A percentile compares a stretch with the other conserved stretches of the same genome.
Conservation (phyloP, 768 basidiomycete species). For the Mycena polygramma region DNA sequence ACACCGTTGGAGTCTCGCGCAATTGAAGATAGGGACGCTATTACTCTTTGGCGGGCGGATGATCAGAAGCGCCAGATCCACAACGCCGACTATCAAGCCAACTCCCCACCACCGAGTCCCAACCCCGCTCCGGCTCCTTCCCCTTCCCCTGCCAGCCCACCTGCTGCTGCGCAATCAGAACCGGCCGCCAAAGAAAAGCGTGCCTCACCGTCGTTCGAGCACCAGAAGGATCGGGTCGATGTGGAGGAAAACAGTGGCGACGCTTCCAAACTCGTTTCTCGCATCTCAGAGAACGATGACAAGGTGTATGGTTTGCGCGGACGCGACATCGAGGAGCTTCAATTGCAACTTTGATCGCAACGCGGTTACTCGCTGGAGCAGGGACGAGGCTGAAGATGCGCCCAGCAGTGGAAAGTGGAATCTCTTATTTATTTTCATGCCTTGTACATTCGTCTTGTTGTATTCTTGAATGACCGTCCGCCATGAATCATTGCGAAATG, state of each 20-base stretch:
- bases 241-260: neutral
- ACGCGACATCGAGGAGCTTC: slow-evolving; percentile 28
- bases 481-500: too few relatives aligned
- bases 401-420: slow-evolving; percentile 4
- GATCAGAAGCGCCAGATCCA: slow-evolving; percentile 30
- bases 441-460: too few relatives aligned
- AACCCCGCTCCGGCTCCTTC: slow-evolving; percentile 9
- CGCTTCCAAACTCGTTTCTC: too few relatives aligned
- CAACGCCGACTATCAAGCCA: slow-evolving; percentile 37
- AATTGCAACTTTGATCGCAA: slow-evolving; percentile 28
- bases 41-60: too few relatives aligned
- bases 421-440: too few relatives aligned
- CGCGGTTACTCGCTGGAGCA: slow-evolving; percentile 23
- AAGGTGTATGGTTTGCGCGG: slow-evolving; percentile 15
- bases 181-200: neutral
- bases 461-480: too few relatives aligned
- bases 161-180: neutral
- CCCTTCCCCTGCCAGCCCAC: slow-evolving; percentile 4
- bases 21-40: neutral
- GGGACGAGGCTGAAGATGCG: slow-evolving; percentile 27
- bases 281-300: neutral
- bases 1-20: too few relatives aligned
- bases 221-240: neutral
- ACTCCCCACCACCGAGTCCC: slow-evolving; percentile 17
- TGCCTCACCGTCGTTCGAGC: too few relatives aligned